Evolutionary conservation across 345 rosid species (phyloP), one percentile per base, ranked within the genome.

Genomic region (Sisymbrium altissimum): DNA sequence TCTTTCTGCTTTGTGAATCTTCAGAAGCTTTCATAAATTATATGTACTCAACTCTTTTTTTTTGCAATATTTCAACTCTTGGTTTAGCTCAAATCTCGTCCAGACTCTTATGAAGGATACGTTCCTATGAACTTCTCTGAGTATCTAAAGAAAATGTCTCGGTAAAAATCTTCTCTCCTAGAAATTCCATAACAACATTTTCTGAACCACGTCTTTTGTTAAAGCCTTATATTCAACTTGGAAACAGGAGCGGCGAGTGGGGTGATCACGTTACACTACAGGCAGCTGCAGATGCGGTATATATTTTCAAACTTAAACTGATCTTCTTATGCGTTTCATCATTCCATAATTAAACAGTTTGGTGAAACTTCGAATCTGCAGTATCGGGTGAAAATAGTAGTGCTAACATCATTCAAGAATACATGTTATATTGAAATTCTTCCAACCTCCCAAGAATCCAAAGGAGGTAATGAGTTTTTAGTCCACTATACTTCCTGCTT

Each of bases 331-430:
- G 23, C 40, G 61, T 52, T 2, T 6, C 3, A 7, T n/a, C 10
- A 18, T 38, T 61, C 4, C 12, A 4, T 30, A 41, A 48, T 4
- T 35, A 19, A 69, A 23, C 10, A 15, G 25, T 68, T 43, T 68
- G 33, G 29, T 64, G 35, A 27, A 73, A 44, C 19, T 5, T 45
- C 8, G 7, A 23, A 38, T 9, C 17, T 0, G 82, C 89, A 94
- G 99, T 88, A 84, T 70, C 85, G 86, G 0, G 86, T 84, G 64
- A 91, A 73, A 79, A 89, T 94, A 83, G 72, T 83, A 10, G 92
- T 94, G 36, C 38, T 94, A 59, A 91, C 98, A 68, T 94, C 98
- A 8, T 94, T 91, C 68, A 91, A 91, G 84, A 87, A 94, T 77
- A 94, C 97, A 38, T 87, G 86, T 79, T 84, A 81, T 84, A 94